A percentile compares a stretch with the other conserved stretches of the same genome.
Evolutionary conservation across 1,139 yeast genomes (phyloP).

Genomic region (Diutina neorugosa): DNA sequence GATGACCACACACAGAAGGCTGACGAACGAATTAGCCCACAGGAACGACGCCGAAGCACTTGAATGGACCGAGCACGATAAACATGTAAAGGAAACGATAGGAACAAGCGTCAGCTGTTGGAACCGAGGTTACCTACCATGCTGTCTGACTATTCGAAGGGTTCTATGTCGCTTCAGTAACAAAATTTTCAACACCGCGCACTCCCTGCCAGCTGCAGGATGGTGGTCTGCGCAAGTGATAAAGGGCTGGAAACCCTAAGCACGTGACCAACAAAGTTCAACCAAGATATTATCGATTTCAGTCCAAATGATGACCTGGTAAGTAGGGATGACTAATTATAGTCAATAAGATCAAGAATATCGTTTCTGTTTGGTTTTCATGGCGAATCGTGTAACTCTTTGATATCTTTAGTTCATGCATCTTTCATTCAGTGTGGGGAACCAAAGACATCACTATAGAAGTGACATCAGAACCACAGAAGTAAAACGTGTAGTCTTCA

Average conservation of each 20-base stretch:
- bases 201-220: background rate
- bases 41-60: background rate
- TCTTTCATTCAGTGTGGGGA: too few species aligned
- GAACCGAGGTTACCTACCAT: slow-evolving; percentile 7
- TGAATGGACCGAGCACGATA: background rate
- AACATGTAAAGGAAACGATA: background rate
- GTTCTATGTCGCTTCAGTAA: background rate
- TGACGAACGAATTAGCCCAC: background rate
- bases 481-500: too few species aligned
- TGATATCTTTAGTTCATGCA: too few species aligned
- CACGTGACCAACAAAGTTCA: background rate
- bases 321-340: too few species aligned
- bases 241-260: background rate
- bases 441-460: too few species aligned
- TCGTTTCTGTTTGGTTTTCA: too few species aligned
- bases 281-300: background rate
- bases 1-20: background rate
- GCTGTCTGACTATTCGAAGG: slow-evolving; percentile 6
- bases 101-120: background rate
- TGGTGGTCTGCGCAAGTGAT: background rate
- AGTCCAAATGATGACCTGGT: too few species aligned
- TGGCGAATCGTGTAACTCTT: too few species aligned
- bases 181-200: background rate
- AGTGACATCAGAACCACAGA: too few species aligned
- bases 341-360: too few species aligned